These are phyloP conservation scores for Furcasterigmium furcatum DNA, from an alignment of 2,329 filamentous ascomycete genomes.

Conservation along the genomic window DNA sequence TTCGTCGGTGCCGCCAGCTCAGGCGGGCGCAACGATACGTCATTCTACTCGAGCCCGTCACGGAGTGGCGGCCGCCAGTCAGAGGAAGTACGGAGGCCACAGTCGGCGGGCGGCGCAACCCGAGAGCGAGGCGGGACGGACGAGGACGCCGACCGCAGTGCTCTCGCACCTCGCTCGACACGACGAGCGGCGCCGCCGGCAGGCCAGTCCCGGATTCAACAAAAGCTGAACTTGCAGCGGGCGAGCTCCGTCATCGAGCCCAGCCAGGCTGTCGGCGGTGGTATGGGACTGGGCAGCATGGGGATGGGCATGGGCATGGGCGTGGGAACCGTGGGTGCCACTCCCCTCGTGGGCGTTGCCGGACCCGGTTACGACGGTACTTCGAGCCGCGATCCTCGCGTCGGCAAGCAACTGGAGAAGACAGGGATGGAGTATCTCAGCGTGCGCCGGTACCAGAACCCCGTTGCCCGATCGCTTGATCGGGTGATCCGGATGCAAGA, in stretches of 20 bases:
- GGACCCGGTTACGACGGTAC: conserved; percentile 51
- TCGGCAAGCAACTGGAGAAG: conserved; percentile 63
- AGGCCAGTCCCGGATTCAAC: conserved; percentile 66
- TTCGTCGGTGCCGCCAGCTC: conserved; percentile 53
- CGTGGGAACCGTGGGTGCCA: conserved; percentile 36
- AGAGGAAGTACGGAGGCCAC: conserved; percentile 26
- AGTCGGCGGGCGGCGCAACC: conserved; percentile 23
- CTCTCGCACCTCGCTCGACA: conserved; percentile 41
- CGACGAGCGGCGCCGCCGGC: conserved; percentile 38
- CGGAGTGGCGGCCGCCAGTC: conserved; percentile 23
- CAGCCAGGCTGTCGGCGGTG: conserved; percentile 38
- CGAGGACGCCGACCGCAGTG: conserved; percentile 37
- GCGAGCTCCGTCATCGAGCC: conserved; percentile 71
- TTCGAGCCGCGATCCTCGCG: conserved; percentile 54
- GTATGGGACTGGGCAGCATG: conserved; percentile 17
- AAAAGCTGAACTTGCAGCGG: conserved; percentile 72
- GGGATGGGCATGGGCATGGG: conserved; percentile 14
- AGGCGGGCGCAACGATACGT: conserved; percentile 42
- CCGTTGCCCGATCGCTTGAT: conserved; percentile 59
- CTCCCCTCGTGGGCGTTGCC: conserved; percentile 48
- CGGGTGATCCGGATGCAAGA: conserved; percentile 31
- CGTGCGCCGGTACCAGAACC: conserved; percentile 69
- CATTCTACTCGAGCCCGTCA: conserved; percentile 38
- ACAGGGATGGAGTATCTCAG: conserved; percentile 74
- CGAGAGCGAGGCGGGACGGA: conserved; percentile 13